Evolutionary conservation across 192 early-diverging fungal genomes (phyloP), one percentile per base, ranked within the genome.

Genomic region (Radiomyces spectabilis): DNA sequence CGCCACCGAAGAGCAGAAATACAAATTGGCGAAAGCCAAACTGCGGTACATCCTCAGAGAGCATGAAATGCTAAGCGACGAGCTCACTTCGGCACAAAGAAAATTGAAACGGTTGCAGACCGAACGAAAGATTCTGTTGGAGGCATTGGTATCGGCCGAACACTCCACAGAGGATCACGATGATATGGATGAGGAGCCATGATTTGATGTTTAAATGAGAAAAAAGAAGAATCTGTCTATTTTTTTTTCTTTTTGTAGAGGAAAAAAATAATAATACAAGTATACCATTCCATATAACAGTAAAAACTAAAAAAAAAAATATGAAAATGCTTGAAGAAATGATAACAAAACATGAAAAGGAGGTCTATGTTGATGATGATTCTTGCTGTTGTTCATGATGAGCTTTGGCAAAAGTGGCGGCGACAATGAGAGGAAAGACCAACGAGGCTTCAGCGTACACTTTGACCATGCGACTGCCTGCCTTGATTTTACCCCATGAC

Each of bases 401-500:
- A 22, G 58, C 71, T 59, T 85, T 88, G 8, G 92, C 95, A 78
- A 96, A 97, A 0, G 94, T 98, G 61, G 93, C 85, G 5, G 93
- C 91, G 6, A 98, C 93, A 34, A 98, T 82, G 29, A 98, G 61
- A 37, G 95, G 95, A 51, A 97, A 97, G 1, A 94, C 89, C 22
- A 95, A 66, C 1, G 91, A 85, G 3, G 92, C 95, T 52, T 98
- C 95, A 1, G 91, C 85, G 63, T 90, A 94, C 7, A 98, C 86
- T 65, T 99, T 99, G 56, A 95, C 87, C 18, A 87, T 80, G 65
- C 93, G 79, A 7, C 85, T 92, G 50, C 78, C 69, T 50, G 80
- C 57, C 32, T 78, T 70, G 57, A 99, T 97, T 75, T 99, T 99
- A 38, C 96, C 96, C 96, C 96, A 99, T 15, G 89, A 93, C 30